A percentile compares a stretch with the other conserved stretches of the same genome.
phyloP scores from a whole-genome alignment of 305 asterid species.

The Fraxinus latifolia region DNA sequence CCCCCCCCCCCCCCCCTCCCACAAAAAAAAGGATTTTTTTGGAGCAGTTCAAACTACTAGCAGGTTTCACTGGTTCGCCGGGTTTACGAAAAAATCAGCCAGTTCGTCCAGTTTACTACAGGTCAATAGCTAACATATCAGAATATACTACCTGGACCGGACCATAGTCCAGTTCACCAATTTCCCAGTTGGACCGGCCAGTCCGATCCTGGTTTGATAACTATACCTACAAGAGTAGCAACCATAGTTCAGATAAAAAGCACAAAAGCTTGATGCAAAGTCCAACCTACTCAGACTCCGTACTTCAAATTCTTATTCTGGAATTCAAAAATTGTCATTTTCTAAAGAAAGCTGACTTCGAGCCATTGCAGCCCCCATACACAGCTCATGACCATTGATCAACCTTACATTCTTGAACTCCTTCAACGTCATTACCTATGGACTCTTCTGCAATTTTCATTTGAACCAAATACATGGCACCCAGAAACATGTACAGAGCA shows the following conservation, averaged over 20 bases:
- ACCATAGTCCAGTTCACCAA: background rate
- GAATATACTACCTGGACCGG: background rate
- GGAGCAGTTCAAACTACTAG: conserved; percentile 42
- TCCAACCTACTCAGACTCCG: background rate
- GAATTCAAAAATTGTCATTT: background rate
- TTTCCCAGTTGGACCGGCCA: background rate
- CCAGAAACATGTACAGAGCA: background rate
- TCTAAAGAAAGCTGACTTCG: background rate
- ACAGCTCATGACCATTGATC: background rate
- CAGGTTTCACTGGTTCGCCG: background rate
- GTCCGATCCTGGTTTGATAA: background rate
- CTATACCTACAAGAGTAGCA: background rate
- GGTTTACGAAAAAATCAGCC: background rate
- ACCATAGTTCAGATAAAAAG: background rate
- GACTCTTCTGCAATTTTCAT: background rate
- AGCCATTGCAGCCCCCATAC: background rate
- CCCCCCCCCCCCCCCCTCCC: background rate
- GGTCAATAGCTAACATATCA: background rate
- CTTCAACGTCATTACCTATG: background rate
- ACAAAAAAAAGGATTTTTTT: background rate
- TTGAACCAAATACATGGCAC: background rate
- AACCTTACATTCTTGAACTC: background rate
- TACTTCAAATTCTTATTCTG: background rate
- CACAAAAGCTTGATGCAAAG: background rate
- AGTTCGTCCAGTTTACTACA: background rate